phyloP scores from a whole-genome alignment of 129 eudicot species.

The Sambucus nigra region DNA sequence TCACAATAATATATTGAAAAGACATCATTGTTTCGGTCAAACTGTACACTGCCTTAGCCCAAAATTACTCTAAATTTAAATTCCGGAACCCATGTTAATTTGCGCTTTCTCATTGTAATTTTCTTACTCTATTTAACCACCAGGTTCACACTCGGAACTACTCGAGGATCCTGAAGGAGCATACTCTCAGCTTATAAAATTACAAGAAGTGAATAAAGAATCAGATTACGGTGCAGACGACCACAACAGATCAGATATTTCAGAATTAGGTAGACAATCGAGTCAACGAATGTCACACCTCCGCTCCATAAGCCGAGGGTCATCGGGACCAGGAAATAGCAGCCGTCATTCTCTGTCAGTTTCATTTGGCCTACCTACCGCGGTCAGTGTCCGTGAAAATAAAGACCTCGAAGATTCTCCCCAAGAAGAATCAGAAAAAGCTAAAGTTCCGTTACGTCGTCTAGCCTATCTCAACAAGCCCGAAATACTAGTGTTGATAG shows the following conservation, averaged over 20 bases:
- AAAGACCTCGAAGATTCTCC: conserved; percentile 15
- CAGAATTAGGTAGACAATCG: conserved; percentile 20
- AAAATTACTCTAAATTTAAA: too few relatives aligned
- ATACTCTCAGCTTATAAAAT: conserved; percentile 58
- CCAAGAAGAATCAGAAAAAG: conserved; percentile 27
- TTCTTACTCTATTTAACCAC: not conserved
- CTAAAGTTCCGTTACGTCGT: conserved; percentile 51
- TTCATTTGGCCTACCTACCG: conserved; percentile 46
- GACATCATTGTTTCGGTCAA: too few relatives aligned
- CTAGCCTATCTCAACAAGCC: conserved; percentile 82
- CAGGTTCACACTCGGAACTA: conserved; percentile 64
- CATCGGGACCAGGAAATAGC: conserved; percentile 43
- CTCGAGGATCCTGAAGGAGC: conserved; percentile 79
- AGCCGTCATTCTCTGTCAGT: conserved; percentile 39
- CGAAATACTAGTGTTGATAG: conserved; percentile 54
- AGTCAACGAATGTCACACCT: conserved; percentile 34
- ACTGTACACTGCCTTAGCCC: too few relatives aligned
- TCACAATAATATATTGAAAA: too few relatives aligned
- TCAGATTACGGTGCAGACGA: conserved; percentile 10
- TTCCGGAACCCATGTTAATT: too few relatives aligned
- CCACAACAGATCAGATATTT: conserved; percentile 22
- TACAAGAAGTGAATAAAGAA: conserved; percentile 44
- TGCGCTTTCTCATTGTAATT: too few relatives aligned
- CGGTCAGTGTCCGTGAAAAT: conserved; percentile 18
- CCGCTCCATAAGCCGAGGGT: conserved; percentile 46